Evolutionary conservation across 2,329 filamentous ascomycete genomes (phyloP).

Genomic region (Fusarium phyllophilum): DNA sequence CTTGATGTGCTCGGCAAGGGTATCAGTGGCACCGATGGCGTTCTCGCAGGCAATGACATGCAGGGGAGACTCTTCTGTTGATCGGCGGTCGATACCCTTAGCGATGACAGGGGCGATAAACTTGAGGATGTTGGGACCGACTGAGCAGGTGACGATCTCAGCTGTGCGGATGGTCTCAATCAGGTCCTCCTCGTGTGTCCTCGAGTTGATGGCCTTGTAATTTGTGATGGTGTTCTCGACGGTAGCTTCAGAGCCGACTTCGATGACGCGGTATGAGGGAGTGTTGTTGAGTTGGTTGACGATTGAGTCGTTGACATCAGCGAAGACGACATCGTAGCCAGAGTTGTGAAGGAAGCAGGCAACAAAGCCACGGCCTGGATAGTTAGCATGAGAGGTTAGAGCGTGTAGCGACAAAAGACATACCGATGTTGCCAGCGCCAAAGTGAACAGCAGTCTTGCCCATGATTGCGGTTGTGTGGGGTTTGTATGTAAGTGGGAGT

Average conservation of each 20-base stretch:
- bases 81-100: constrained; percentile 86
- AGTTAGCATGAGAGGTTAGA: constrained; percentile 15
- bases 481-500: constrained; percentile 15
- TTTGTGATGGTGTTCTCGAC: constrained; percentile 86
- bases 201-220: constrained; percentile 97
- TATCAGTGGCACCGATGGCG: constrained; percentile 92
- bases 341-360: constrained; percentile 94
- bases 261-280: constrained; percentile 88
- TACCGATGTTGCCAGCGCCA: constrained; percentile 85
- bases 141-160: constrained; percentile 94
- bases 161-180: constrained; percentile 87
- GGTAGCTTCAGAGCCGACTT: constrained; percentile 87
- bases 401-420: constrained; percentile 40
- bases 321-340: constrained; percentile 94
- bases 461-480: constrained; percentile 50
- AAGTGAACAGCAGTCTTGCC: constrained; percentile 81
- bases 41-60: constrained; percentile 99
- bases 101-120: constrained; percentile 97
- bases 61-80: constrained; percentile 71
- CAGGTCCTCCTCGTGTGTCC: constrained; percentile 81
- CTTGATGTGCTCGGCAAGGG: constrained; percentile 84
- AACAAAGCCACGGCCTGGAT: constrained; percentile 77
- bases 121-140: constrained; percentile 94
- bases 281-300: constrained; percentile 82
- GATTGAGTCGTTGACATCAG: constrained; percentile 88